Base-by-base conservation (phyloP, 768 basidiomycete species). In the Boletellus ananas region DNA sequence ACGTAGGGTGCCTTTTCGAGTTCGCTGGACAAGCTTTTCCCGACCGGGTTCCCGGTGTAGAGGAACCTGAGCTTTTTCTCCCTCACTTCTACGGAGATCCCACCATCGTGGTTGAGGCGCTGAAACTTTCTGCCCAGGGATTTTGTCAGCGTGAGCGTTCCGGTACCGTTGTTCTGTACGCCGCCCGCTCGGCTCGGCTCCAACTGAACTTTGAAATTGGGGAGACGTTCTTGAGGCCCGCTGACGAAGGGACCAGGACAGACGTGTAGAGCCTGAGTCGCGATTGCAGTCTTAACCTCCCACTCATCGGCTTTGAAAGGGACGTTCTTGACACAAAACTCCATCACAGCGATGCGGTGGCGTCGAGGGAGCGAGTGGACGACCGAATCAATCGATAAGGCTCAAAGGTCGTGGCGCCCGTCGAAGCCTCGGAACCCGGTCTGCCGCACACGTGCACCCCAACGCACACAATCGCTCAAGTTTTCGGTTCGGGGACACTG, bases 151-250 rank as follows among this genome's bases (percentile, higher is more conserved):
- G 69, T 56, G 18, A 78, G 57, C 12, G 46, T 57, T 6, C 77
- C 79, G 2, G 61, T 69, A 1, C 85, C 84, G 56, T 80, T 70
- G 62, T 89, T 87, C 10, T 77, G 69, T 14, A 79, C 71, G 4
- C 79, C 79, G 17, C 79, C 78, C 0, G 71, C 70, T 45, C 67
- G 67, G 52, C 74, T 75, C 45, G 67, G 59, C 43, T 81, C 76
- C n/a, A 90, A 69, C 16, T 43, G 59, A 46, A 90, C 77, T 37
- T 68, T 56, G 66, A 90, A 90, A 54, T 90, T 90, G 33, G 85
- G 71, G 33, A 39, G 56, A 23, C 59, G 58, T 17, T 61, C 63
- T 31, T 54, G 47, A 29, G 54, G 47, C 37, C 42, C 44, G 10
- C 60, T 51, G 12, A 68, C 60, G 40, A 68, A 70, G 3, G 27